Conservation (phyloP, 2,329 filamentous ascomycete genomes). For the Cladorrhinum sp. region DNA sequence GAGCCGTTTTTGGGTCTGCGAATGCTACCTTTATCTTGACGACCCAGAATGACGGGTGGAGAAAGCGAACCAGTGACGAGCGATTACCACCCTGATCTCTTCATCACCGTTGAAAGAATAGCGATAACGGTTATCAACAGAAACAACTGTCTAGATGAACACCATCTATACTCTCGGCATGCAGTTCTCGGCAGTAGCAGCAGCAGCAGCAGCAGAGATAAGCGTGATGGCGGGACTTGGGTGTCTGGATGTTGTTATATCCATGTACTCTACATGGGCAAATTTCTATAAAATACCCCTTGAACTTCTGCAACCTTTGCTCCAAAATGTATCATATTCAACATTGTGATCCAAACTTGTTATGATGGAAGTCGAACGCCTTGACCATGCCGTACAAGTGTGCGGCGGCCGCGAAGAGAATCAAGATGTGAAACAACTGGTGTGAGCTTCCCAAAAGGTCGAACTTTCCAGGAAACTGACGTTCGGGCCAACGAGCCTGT, state of each 20-base stretch:
- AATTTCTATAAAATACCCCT: not conserved
- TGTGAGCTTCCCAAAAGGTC: conserved; percentile 93
- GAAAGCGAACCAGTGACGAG: no score
- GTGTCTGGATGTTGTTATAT: not conserved
- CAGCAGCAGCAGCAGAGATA: not conserved
- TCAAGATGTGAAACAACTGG: conserved; percentile 91
- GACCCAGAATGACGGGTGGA: not conserved
- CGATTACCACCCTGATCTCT: not conserved
- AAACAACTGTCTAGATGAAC: not conserved
- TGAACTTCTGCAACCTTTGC: not conserved
- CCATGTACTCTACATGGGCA: no score
- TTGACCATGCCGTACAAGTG: conserved; percentile 79
- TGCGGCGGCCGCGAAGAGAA: conserved; percentile 74
- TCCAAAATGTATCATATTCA: not conserved
- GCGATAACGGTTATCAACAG: not conserved
- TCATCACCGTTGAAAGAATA: not conserved
- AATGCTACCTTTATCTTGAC: not conserved
- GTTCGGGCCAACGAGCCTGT: conserved; percentile 77
- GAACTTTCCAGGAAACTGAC: conserved; percentile 71
- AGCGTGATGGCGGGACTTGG: no score
- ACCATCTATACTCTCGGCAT: not conserved
- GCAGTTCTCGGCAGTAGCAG: not conserved
- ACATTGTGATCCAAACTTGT: conserved; percentile 25
- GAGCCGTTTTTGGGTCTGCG: not conserved
- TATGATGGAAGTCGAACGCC: conserved; percentile 85